A percentile compares a stretch with the other conserved stretches of the same genome.
Evolutionary conservation across 371 early-diverging fungal genomes (phyloP).

Genomic region (Rhizopus microsporus): DNA sequence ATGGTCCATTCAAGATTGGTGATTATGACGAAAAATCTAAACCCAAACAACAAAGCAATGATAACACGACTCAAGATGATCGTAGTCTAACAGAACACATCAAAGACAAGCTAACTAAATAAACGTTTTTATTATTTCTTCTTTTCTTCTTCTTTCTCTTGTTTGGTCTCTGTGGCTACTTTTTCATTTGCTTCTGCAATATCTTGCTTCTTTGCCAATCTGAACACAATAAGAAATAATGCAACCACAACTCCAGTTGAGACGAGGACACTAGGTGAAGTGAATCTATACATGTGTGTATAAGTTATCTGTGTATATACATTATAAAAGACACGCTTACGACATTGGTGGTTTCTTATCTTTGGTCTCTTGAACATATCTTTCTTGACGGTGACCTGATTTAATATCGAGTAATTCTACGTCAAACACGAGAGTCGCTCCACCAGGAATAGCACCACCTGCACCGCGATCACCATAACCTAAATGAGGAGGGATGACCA

Average conservation of each 20-base stretch:
- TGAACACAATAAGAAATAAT: conserved; percentile 23
- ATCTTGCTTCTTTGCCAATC: conserved; percentile 22
- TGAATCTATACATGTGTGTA: conserved; percentile 11
- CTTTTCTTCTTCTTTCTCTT: conserved; percentile 15
- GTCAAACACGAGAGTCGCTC: conserved; percentile 67
- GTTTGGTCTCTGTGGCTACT: background rate
- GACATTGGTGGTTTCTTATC: conserved; percentile 4
- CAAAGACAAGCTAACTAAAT: conserved; percentile 1
- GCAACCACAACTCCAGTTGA: conserved; percentile 24
- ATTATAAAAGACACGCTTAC: conserved; percentile 6
- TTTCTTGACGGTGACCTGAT: conserved; percentile 11
- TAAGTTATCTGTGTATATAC: background rate
- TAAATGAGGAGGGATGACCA: conserved; percentile 72
- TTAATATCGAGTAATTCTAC: conserved; percentile 66
- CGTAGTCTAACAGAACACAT: conserved; percentile 9
- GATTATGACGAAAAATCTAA: conserved; percentile 36
- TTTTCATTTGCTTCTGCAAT: conserved; percentile 11
- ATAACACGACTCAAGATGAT: background rate
- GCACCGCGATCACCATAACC: conserved; percentile 63
- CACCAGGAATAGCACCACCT: conserved; percentile 60
- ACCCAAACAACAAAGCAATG: background rate
- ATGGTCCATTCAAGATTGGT: conserved; percentile 37
- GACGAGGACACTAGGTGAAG: conserved; percentile 28
- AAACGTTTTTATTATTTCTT: conserved; percentile 2
- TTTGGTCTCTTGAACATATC: background rate